Percentiles rank a stretch among this genome's conserved stretches.
These are phyloP conservation scores for Calonectria pseudoreteaudii DNA, from an alignment of 2,329 filamentous ascomycete genomes.

Conservation along the genomic window DNA sequence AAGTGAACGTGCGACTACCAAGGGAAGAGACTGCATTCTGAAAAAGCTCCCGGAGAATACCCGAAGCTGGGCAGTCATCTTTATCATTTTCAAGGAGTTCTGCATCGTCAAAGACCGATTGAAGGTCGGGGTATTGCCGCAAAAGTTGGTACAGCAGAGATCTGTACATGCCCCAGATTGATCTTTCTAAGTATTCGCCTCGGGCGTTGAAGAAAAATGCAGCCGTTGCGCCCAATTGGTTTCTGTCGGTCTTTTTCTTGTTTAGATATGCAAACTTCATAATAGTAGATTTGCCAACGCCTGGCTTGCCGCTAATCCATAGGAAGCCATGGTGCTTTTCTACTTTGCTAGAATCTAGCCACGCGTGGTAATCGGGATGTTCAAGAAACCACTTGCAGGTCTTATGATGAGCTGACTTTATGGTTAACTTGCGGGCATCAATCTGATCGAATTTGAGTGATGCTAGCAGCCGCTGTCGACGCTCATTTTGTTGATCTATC, in stretches of 20 bases:
- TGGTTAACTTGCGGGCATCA: slow-evolving; percentile 48
- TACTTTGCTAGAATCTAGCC: background rate
- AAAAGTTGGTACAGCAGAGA: slow-evolving; percentile 62
- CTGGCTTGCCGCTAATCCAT: slow-evolving; percentile 61
- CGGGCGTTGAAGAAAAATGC: slow-evolving; percentile 66
- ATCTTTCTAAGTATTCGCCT: slow-evolving; percentile 57
- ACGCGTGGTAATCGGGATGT: slow-evolving; percentile 7
- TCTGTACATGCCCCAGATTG: slow-evolving; percentile 61
- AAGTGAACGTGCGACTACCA: background rate
- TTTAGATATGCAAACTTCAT: slow-evolving; percentile 54
- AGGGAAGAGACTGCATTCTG: slow-evolving; percentile 31
- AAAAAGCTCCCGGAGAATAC: slow-evolving; percentile 40
- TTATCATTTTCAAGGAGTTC: background rate
- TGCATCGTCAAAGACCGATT: slow-evolving; percentile 44
- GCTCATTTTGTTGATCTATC: background rate
- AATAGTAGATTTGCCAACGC: slow-evolving; percentile 59
- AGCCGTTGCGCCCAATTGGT: slow-evolving; percentile 36
- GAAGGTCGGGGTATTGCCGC: slow-evolving; percentile 45
- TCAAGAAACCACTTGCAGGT: slow-evolving; percentile 36
- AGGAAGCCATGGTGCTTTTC: slow-evolving; percentile 48
- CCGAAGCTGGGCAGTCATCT: slow-evolving; percentile 6
- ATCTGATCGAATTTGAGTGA: slow-evolving; percentile 54
- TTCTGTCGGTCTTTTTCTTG: slow-evolving; percentile 22
- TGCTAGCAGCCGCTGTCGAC: slow-evolving; percentile 32
- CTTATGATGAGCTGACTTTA: slow-evolving; percentile 49